Evolutionary conservation across 768 basidiomycete species (phyloP).

Genomic region (Boletus sp.): DNA sequence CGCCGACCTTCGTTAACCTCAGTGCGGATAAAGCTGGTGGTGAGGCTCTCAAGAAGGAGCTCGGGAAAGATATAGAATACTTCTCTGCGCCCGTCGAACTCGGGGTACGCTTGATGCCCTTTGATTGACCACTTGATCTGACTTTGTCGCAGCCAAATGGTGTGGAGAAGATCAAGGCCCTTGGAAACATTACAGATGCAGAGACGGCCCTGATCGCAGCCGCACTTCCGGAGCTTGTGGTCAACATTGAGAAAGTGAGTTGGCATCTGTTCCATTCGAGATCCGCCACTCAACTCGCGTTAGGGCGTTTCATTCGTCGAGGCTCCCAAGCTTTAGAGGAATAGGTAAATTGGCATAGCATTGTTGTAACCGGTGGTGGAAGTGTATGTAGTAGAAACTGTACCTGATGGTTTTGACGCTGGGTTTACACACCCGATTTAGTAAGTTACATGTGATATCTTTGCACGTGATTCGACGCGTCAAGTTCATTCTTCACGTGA

Average conservation of each 20-base stretch:
- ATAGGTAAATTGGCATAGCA: background rate
- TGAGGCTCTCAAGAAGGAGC: slow-evolving; percentile 72
- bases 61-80: slow-evolving; percentile 75
- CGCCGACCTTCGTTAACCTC: slow-evolving; percentile 83
- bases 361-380: slow-evolving; percentile 7
- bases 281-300: background rate
- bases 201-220: slow-evolving; percentile 79
- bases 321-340: slow-evolving; percentile 28
- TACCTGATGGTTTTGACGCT: too few relatives aligned
- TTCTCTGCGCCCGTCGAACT: slow-evolving; percentile 90
- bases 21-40: slow-evolving; percentile 68
- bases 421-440: too few relatives aligned
- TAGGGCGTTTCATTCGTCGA: slow-evolving; percentile 29
- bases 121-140: background rate
- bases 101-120: slow-evolving; percentile 51
- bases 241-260: slow-evolving; percentile 70
- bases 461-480: slow-evolving; percentile 29
- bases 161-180: slow-evolving; percentile 75
- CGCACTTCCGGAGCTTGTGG: slow-evolving; percentile 74
- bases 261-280: background rate
- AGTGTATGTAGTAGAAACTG: background rate
- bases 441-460: too few relatives aligned
- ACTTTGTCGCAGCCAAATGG: slow-evolving; percentile 61
- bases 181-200: slow-evolving; percentile 69
- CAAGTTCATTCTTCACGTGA: slow-evolving; percentile 32